Evolutionary conservation across 2,329 filamentous ascomycete species (phyloP).

Genomic region (Chaetomium sp.): DNA sequence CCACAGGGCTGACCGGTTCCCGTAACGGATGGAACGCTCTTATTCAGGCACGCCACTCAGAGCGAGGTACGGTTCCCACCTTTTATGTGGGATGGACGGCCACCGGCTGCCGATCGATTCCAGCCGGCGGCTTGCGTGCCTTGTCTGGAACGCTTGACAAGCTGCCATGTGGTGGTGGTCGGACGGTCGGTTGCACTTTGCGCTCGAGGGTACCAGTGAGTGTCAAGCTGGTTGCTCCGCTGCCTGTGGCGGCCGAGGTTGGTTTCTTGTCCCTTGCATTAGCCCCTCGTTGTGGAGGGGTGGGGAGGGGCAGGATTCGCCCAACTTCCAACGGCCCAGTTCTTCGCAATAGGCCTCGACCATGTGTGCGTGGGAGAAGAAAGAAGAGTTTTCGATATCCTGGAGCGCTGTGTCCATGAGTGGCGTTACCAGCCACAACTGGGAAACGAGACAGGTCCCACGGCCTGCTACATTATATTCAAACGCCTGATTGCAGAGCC

Average conservation of each 20-base stretch:
- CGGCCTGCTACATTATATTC: too few species aligned
- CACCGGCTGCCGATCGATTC: background rate
- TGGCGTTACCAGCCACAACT: too few species aligned
- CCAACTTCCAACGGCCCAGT: background rate
- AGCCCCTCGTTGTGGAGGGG: conserved; percentile 9
- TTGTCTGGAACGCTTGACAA: background rate
- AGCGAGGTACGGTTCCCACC: too few species aligned
- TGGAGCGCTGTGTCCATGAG: too few species aligned
- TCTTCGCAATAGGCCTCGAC: background rate
- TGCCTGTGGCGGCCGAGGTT: conserved; percentile 3
- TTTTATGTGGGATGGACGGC: too few species aligned
- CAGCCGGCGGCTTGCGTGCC: background rate
- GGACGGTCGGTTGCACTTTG: background rate
- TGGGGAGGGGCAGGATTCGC: conserved; percentile 12
- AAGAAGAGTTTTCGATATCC: background rate
- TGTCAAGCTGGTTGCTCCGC: too few species aligned
- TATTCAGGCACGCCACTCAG: too few species aligned
- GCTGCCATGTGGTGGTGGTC: conserved; percentile 12
- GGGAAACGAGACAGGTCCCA: too few species aligned
- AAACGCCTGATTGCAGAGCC: too few species aligned
- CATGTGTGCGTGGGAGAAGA: background rate
- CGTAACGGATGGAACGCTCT: too few species aligned
- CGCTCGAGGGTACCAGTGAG: too few species aligned
- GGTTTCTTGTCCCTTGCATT: conserved; percentile 18
- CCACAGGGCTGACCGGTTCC: too few species aligned